Evolutionary conservation across 1,139 yeast species (phyloP).

Genomic region (Suhomyces panamericanus): DNA sequence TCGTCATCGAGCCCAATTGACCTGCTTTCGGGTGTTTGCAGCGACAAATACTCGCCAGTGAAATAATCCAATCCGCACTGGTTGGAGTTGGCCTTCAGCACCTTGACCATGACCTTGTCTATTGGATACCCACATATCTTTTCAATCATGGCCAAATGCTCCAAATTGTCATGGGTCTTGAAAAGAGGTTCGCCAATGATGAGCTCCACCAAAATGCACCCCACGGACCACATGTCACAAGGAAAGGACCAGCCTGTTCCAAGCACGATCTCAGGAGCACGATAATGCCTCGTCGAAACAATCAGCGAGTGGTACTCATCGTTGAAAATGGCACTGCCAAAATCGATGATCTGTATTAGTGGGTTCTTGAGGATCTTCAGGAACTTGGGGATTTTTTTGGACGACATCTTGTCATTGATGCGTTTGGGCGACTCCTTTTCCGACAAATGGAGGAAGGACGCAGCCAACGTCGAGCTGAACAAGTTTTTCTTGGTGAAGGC

Average conservation of each 20-base stretch:
- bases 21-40: conserved; percentile 21
- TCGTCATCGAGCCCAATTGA: conserved; percentile 24
- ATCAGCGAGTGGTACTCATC: conserved; percentile 93
- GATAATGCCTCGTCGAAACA: conserved; percentile 91
- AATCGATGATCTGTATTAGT: conserved; percentile 85
- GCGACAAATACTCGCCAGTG: conserved; percentile 27
- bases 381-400: conserved; percentile 34
- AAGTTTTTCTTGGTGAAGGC: conserved; percentile 39
- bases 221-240: conserved; percentile 96
- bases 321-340: conserved; percentile 91
- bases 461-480: conserved; percentile 35
- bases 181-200: conserved; percentile 95
- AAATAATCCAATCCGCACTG: conserved; percentile 47
- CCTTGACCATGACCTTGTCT: conserved; percentile 39
- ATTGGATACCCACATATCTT: conserved; percentile 55
- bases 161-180: conserved; percentile 91
- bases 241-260: conserved; percentile 92
- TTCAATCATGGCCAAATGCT: conserved; percentile 95
- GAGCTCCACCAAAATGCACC: conserved; percentile 88
- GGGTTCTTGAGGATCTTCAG: conserved; percentile 71
- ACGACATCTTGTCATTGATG: conserved; percentile 6
- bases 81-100: conserved; percentile 38
- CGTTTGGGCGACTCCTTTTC: conserved; percentile 13
- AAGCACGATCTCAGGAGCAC: conserved; percentile 95
- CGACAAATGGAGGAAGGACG: conserved; percentile 31